Conservation (phyloP, 2,329 filamentous ascomycete species). For the Aspergillus alliaceus region DNA sequence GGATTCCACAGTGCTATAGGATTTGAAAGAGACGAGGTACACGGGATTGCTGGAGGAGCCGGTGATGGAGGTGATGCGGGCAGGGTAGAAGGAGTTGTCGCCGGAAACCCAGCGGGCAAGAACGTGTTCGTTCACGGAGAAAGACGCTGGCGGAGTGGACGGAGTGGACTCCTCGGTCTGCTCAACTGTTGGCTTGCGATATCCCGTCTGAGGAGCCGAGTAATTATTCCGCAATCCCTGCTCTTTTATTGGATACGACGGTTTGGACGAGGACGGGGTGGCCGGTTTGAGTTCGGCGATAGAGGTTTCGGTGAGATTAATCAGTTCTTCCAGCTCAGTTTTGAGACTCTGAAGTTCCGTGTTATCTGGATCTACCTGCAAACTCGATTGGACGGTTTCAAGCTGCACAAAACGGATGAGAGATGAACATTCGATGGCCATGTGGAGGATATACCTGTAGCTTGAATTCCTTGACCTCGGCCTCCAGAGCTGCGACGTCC, state of each 20-base stretch:
- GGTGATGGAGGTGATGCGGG: conserved; percentile 89
- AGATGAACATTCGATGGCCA: neutral
- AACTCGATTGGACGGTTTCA: conserved; percentile 72
- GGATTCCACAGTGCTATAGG: conserved; percentile 78
- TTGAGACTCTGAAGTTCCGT: conserved; percentile 74
- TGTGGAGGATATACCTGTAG: conserved; percentile 48
- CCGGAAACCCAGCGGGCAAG: conserved; percentile 88
- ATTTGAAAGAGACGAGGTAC: conserved; percentile 94
- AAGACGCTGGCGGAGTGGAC: conserved; percentile 55
- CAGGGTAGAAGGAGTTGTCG: conserved; percentile 87
- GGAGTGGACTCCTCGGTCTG: conserved; percentile 54
- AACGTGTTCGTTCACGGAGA: conserved; percentile 85
- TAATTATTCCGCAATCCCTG: conserved; percentile 83
- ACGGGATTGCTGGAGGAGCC: conserved; percentile 88
- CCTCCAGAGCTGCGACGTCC: conserved; percentile 45
- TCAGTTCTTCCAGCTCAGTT: conserved; percentile 77
- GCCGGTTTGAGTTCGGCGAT: conserved; percentile 76
- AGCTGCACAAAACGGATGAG: conserved; percentile 55
- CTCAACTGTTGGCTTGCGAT: conserved; percentile 46
- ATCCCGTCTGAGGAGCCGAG: conserved; percentile 68
- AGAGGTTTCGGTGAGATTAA: conserved; percentile 74
- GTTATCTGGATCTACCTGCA: conserved; percentile 79
- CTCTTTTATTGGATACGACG: conserved; percentile 59
- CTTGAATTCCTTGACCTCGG: conserved; percentile 60
- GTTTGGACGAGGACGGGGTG: conserved; percentile 48